Base-by-base conservation (phyloP, 176 grass and related monocot genomes). In the Saccharum officinarum region DNA sequence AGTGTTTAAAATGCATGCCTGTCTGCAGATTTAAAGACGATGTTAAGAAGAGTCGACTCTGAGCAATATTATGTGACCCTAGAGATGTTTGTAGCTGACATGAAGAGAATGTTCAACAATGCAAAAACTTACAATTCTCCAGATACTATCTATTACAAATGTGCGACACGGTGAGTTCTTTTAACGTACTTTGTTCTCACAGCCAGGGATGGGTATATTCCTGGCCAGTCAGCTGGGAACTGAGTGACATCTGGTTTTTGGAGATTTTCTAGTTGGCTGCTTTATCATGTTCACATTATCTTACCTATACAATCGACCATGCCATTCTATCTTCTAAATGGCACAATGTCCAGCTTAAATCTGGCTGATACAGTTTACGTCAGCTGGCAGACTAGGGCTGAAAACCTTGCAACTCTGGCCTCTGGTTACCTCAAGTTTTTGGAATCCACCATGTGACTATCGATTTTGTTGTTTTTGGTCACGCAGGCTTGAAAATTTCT, bases 71-170 rank as follows among this genome's bases (percentile, higher is more conserved):
- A 99, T 73, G 88, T 99, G 71, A 99, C 97, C 76, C 89, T 99
- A 67, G 94, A 99, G 88, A 99, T 99, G 97, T 99, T 99, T 77
- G 88, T 94, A 77, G 93, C 97, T 2, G 97, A 99, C 73, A 86
- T 90, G 78, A 94, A 92, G 79, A 91, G 97, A 91, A 99, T 99
- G 97, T 89, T 93, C 69, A 44, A 26, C 78, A 99, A 99, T 81
- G 97, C 97, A 10, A 92, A 87, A 68, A 99, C 97, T 28, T 99
- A 99, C 78, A 99, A 99, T 75, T 90, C 94, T 60, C 94, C 92
- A 18, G 97, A 99, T 71, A 99, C 97, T 18, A 99, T 99, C 39
- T 99, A 99, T 72, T 99, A 92, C 73, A 99, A 99, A 85, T 99
- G 97, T 63, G 76, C 97, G 44, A 92, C 92, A 64, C 79, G 97